Percentiles rank a stretch among this genome's conserved stretches.
Conservation (phyloP, 169 alveolate species). For the Hepatocystis sp. region DNA sequence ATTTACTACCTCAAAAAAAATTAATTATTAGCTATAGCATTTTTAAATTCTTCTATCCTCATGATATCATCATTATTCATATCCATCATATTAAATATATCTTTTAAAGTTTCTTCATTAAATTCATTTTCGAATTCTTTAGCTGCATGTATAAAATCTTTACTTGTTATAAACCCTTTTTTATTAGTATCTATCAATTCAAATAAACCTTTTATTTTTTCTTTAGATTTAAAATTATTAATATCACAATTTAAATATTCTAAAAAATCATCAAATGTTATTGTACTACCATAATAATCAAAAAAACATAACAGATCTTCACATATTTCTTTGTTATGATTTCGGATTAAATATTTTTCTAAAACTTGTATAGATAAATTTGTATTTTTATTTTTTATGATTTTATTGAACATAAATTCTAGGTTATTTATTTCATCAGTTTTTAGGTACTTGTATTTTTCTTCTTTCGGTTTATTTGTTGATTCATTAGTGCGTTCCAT, state of each 20-base stretch:
- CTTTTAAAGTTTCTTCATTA: slow-evolving; percentile 21
- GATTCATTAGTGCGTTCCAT: slow-evolving; percentile 35
- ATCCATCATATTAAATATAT: slow-evolving; percentile 50
- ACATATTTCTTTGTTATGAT: slow-evolving; percentile 38
- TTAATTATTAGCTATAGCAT: slow-evolving; percentile 48
- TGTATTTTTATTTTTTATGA: slow-evolving; percentile 43
- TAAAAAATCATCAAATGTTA: slow-evolving; percentile 56
- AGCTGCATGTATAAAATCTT: slow-evolving; percentile 40
- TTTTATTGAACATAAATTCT: slow-evolving; percentile 52
- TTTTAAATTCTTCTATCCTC: slow-evolving; percentile 54
- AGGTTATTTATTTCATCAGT: slow-evolving; percentile 66
- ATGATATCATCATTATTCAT: slow-evolving; percentile 11
- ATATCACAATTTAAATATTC: slow-evolving; percentile 45
- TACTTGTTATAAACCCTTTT: slow-evolving; percentile 37
- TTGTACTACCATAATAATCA: slow-evolving; percentile 59
- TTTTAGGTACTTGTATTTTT: slow-evolving; percentile 47
- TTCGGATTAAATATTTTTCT: slow-evolving; percentile 26
- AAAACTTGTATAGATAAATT: slow-evolving; percentile 30
- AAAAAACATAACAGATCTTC: slow-evolving; percentile 34
- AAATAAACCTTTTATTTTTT: slow-evolving; percentile 34
- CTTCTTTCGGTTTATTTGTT: slow-evolving; percentile 23
- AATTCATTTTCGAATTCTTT: slow-evolving; percentile 67
- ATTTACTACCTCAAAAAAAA: too few relatives aligned
- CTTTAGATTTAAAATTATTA: slow-evolving; percentile 62
- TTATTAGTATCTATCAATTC: slow-evolving; percentile 29